phyloP scores from a whole-genome alignment of 352 stramenopile species.

The Thalassiosira hispida region DNA sequence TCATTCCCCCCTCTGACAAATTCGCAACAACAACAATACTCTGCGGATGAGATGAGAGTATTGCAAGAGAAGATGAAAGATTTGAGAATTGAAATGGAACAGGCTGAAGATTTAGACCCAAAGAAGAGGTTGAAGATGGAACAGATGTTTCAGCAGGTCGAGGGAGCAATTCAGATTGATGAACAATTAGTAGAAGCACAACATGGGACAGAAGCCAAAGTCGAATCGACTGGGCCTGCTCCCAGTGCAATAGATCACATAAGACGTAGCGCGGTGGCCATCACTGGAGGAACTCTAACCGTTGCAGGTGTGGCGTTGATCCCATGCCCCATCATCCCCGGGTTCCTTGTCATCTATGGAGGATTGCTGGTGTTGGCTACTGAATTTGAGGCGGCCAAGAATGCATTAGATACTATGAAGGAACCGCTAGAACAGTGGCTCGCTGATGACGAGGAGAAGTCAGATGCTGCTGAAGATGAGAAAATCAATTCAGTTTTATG shows the following conservation, averaged over 20 bases:
- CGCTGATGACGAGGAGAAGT: slow-evolving; percentile 36
- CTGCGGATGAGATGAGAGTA: slow-evolving; percentile 14
- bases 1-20: too few species aligned
- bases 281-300: slow-evolving; percentile 43
- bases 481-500: slow-evolving; percentile 11
- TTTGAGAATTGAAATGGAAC: slow-evolving; percentile 34
- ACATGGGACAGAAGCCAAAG: neutral
- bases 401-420: slow-evolving; percentile 33
- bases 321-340: slow-evolving; percentile 30
- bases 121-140: slow-evolving; percentile 25
- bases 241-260: slow-evolving; percentile 24
- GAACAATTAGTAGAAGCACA: neutral
- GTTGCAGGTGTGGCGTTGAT: slow-evolving; percentile 33
- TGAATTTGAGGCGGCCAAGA: slow-evolving; percentile 43
- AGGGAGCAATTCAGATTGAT: slow-evolving; percentile 28
- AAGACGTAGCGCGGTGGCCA: slow-evolving; percentile 32
- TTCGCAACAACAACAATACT: neutral
- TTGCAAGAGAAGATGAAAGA: slow-evolving; percentile 37
- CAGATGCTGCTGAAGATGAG: slow-evolving; percentile 3
- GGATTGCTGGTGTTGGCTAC: slow-evolving; percentile 46
- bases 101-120: slow-evolving; percentile 13
- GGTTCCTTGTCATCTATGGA: slow-evolving; percentile 35
- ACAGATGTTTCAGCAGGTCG: slow-evolving; percentile 20
- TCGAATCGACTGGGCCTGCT: slow-evolving; percentile 2
- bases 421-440: slow-evolving; percentile 30